phyloP scores from a whole-genome alignment of 805 yeast species.

The Teunomyces aglyptinius region DNA sequence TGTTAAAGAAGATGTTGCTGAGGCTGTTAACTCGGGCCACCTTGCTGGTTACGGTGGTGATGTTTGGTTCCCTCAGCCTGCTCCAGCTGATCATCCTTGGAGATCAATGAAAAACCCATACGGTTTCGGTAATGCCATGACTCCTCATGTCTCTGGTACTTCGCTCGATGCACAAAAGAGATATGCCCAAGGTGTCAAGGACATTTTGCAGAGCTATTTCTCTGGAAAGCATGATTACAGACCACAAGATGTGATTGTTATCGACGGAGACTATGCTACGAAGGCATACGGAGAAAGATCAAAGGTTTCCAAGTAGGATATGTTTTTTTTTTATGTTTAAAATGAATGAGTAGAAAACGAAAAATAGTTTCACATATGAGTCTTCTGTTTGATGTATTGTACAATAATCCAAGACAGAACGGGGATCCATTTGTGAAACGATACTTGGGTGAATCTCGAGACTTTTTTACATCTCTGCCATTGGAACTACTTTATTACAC shows the following conservation, averaged over 20 bases:
- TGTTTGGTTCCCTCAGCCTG: conserved; percentile 85
- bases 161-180: conserved; percentile 77
- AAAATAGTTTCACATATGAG: neutral
- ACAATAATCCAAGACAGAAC: neutral
- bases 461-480: neutral
- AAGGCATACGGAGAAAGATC: conserved; percentile 60
- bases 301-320: neutral
- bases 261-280: conserved; percentile 70
- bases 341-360: neutral
- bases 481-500: neutral
- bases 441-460: neutral
- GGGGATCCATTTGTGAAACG: neutral
- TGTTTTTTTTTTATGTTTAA: neutral
- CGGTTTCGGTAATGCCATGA: conserved; percentile 82
- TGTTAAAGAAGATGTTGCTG: conserved; percentile 71
- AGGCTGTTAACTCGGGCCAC: conserved; percentile 65
- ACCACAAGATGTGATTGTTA: conserved; percentile 73
- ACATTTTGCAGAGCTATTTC: conserved; percentile 63
- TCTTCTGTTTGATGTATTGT: neutral
- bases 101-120: conserved; percentile 61
- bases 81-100: conserved; percentile 78
- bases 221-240: conserved; percentile 62
- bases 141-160: conserved; percentile 79
- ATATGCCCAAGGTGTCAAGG: conserved; percentile 67
- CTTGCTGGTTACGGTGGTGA: conserved; percentile 82